A percentile compares a stretch with the other conserved stretches of the same genome.
phyloP scores from a whole-genome alignment of 495 filamentous ascomycete genomes.

The Bacidia gigantensis region DNA sequence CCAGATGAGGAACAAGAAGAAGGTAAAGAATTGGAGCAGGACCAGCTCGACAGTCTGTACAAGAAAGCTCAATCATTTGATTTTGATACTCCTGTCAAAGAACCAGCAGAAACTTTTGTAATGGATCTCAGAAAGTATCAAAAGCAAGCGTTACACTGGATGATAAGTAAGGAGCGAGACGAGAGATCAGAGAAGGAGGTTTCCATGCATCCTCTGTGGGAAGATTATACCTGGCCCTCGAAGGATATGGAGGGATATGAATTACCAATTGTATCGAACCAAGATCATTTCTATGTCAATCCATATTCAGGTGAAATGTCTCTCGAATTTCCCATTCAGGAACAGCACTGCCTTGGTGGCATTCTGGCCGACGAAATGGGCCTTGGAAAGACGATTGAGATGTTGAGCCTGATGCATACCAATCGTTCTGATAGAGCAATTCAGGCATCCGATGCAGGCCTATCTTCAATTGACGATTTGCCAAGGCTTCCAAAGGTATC shows the following conservation, averaged over 20 bases:
- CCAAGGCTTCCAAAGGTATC: slow-evolving; percentile 43
- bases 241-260: slow-evolving; percentile 78
- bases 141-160: slow-evolving; percentile 90
- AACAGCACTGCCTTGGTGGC: slow-evolving; percentile 88
- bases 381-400: slow-evolving; percentile 92
- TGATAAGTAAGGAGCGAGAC: slow-evolving; percentile 83
- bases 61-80: slow-evolving; percentile 96
- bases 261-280: slow-evolving; percentile 45
- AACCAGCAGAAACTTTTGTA: slow-evolving; percentile 66
- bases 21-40: slow-evolving; percentile 81
- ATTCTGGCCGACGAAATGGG: slow-evolving; percentile 90
- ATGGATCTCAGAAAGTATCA: slow-evolving; percentile 86
- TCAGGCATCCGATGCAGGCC: slow-evolving; percentile 16
- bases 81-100: slow-evolving; percentile 74
- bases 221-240: slow-evolving; percentile 80
- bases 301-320: slow-evolving; percentile 92
- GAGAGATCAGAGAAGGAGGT: slow-evolving; percentile 45
- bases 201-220: slow-evolving; percentile 96
- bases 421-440: slow-evolving; percentile 48
- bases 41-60: slow-evolving; percentile 87
- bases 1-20: slow-evolving; percentile 55
- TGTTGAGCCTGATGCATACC: slow-evolving; percentile 84
- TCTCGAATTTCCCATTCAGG: slow-evolving; percentile 81
- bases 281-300: slow-evolving; percentile 80
- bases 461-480: slow-evolving; percentile 38